Evolutionary conservation across 2,329 filamentous ascomycete genomes (phyloP).

Genomic region (Trichoderma cornu-damae): DNA sequence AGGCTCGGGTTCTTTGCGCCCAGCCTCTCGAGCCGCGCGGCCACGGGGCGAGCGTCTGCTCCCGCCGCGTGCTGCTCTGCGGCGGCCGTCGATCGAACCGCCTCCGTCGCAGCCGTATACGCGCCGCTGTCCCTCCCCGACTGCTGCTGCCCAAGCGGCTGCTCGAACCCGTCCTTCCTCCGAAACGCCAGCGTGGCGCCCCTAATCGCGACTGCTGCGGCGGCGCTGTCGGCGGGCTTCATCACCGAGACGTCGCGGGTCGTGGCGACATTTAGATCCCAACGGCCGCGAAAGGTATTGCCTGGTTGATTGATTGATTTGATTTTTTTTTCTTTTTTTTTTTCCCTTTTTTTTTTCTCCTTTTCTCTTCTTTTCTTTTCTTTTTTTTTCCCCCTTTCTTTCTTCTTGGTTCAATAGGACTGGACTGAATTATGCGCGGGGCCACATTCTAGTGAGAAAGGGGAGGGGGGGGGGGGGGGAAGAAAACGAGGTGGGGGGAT

Average conservation of each 20-base stretch:
- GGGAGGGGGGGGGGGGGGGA: no score
- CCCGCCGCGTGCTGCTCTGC: constrained; percentile 29
- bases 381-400: no score
- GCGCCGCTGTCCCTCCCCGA: constrained; percentile 34
- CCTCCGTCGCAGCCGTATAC: constrained; percentile 42
- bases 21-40: constrained; percentile 18
- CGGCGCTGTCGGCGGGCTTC: constrained; percentile 36
- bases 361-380: background rate
- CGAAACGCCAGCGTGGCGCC: constrained; percentile 54
- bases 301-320: no score
- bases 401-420: no score
- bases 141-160: constrained; percentile 16
- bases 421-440: background rate
- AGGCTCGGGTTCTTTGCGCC: constrained; percentile 52
- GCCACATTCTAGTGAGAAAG: no score
- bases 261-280: constrained; percentile 22
- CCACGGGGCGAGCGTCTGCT: background rate
- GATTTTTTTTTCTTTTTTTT: background rate
- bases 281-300: background rate
- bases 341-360: background rate
- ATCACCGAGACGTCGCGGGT: constrained; percentile 27
- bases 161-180: constrained; percentile 25
- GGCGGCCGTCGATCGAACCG: constrained; percentile 24
- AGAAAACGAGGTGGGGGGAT: no score
- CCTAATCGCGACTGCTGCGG: constrained; percentile 42